Evolutionary conservation across 768 basidiomycete genomes (phyloP), one percentile per base, ranked within the genome.

Genomic region (Termitomyces sp.): DNA sequence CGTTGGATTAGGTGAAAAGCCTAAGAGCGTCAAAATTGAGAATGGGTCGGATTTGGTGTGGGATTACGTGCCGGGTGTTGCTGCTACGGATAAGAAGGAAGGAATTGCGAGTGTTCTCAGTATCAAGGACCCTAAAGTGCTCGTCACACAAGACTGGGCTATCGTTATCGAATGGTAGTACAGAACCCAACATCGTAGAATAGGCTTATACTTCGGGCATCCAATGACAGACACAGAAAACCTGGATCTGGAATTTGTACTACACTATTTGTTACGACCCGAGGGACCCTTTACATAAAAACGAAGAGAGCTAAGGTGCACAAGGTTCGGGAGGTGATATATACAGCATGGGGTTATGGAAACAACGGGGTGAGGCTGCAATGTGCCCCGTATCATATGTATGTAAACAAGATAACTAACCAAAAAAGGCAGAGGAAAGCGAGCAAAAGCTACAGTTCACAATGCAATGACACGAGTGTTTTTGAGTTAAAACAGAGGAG

Each of bases 111-210:
- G 87, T 66, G 71, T 85, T 57, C 75, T 98, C 59, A 76, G 79
- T 2, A 83, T 99, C 71, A 91, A 88, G 74, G 88, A 93, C 69
- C 91, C 91, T 2, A 82, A 71, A 58, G 79, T 84, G 12, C 68
- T 70, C 44, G 72, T 91, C 54, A 74, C 78, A 32, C 72, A 77
- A 44, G 86, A 91, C 67, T 93, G 91, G 91, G 74, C 75, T 50
- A 80, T 93, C 68, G 72, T 20, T 69, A 66, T 55, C 68, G 74
- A 59, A 66, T 69, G 48, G 70, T 70, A 49, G 65, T 58, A 13
- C 9, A 43, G 38, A 12, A 38, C 35, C 41, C 41, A 10, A 35
- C 30, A n/a, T 4, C 23, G 23, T 32, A 35, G 20, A 33, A 44
- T 30, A 23, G 43, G 26, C 26, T 52, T 58, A 46, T 1, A 47